These are phyloP conservation scores for Fusarium sp. DNA, from an alignment of 2,329 filamentous ascomycete species.

Conservation along the genomic window DNA sequence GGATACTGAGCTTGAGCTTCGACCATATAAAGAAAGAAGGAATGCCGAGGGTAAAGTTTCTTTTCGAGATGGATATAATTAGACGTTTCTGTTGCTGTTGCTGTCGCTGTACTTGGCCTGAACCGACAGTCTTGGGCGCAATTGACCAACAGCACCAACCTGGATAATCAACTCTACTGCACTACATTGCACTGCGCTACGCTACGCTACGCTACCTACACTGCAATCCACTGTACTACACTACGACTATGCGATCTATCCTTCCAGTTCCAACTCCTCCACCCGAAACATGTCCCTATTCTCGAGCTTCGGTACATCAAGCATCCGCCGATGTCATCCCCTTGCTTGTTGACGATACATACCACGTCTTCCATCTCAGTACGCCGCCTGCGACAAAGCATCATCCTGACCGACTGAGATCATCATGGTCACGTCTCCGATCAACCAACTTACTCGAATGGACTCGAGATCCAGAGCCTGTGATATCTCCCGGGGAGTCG, in stretches of 20 bases:
- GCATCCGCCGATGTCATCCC: conserved; percentile 57
- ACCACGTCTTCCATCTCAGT: conserved; percentile 56
- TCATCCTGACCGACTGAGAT: conserved; percentile 52
- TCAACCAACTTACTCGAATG: conserved; percentile 52
- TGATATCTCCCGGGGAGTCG: conserved; percentile 44
- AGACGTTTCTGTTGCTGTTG: conserved; percentile 9
- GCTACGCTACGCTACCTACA: not conserved
- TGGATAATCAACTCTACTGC: conserved; percentile 14
- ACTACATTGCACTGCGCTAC: not conserved
- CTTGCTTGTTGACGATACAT: conserved; percentile 54
- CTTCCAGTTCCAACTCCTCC: conserved; percentile 45
- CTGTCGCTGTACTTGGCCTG: not conserved
- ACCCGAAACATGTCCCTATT: conserved; percentile 48
- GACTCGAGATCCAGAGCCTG: conserved; percentile 48
- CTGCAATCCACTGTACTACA: not conserved
- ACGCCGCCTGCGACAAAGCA: conserved; percentile 53
- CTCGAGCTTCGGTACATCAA: conserved; percentile 48
- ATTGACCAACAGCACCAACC: conserved; percentile 18
- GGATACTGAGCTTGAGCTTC: conserved; percentile 7
- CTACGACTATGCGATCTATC: conserved; percentile 36
- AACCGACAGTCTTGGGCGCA: not conserved
- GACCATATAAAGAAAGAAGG: conserved; percentile 9
- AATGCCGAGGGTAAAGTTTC: conserved; percentile 6
- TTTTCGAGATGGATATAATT: conserved; percentile 32
- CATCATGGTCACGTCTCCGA: conserved; percentile 52